phyloP scores from a whole-genome alignment of 208 protist species.

The Histomonas meleagridis region DNA sequence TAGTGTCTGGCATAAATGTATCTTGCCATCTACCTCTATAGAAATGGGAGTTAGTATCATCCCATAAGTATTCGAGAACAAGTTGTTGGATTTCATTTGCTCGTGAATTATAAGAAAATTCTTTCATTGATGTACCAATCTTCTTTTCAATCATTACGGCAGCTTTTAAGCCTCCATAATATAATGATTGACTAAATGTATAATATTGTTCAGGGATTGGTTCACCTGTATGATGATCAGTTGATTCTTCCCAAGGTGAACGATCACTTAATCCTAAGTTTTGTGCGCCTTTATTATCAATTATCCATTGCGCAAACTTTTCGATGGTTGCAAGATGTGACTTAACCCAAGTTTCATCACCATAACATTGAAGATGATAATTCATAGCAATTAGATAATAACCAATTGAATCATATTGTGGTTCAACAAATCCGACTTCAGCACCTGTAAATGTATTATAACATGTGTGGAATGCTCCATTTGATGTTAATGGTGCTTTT shows the following conservation, averaged over 20 bases:
- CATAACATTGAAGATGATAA: neutral
- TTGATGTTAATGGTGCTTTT: neutral
- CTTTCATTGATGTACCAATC: neutral
- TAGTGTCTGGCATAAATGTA: neutral
- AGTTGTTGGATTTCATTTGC: neutral
- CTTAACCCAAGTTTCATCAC: neutral
- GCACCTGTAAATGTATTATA: neutral
- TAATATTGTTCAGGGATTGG: neutral
- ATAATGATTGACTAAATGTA: neutral
- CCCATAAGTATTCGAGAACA: neutral
- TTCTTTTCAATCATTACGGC: neutral
- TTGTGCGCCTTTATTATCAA: neutral
- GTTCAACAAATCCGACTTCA: neutral
- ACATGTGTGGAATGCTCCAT: neutral
- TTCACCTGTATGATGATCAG: neutral
- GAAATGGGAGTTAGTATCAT: neutral
- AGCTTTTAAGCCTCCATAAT: neutral
- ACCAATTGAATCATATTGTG: constrained; percentile 2
- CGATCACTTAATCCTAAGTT: neutral
- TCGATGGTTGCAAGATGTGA: neutral
- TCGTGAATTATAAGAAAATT: neutral
- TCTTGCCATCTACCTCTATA: neutral
- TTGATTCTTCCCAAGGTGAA: neutral
- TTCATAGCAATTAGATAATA: neutral
- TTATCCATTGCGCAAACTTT: neutral